Evolutionary conservation across 495 filamentous ascomycete genomes (phyloP).

Genomic region (Aspergillus homomorphus): DNA sequence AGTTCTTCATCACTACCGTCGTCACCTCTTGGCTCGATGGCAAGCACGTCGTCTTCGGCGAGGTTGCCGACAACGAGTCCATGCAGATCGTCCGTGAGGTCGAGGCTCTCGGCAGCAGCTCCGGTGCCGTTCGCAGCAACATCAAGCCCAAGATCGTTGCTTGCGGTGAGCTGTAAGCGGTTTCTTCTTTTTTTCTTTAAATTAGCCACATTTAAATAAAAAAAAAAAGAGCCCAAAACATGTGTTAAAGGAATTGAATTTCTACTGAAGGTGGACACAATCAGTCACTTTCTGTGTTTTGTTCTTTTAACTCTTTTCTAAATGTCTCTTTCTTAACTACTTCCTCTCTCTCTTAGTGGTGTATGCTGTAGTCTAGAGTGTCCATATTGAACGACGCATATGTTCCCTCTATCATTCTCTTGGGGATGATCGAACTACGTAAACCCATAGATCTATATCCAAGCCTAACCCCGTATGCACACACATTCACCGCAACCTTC

Average conservation of each 20-base stretch:
- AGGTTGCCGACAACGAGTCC: constrained; percentile 70
- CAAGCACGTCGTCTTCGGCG: constrained; percentile 98
- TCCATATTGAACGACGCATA: constrained; percentile 13
- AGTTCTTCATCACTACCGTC: constrained; percentile 98
- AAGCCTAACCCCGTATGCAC: too few species aligned
- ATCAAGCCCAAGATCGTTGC: constrained; percentile 67
- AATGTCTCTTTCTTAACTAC: neutral
- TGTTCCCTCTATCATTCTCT: neutral
- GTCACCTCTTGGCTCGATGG: constrained; percentile 87
- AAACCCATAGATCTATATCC: too few species aligned
- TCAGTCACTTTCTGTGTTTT: neutral
- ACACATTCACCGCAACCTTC: too few species aligned
- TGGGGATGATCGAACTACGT: too few species aligned
- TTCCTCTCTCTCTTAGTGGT: constrained; percentile 10
- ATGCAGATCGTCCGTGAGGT: constrained; percentile 65
- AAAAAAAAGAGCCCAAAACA: constrained; percentile 1
- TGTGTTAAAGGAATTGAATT: constrained; percentile 3
- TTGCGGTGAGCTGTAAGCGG: constrained; percentile 52
- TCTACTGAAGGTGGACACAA: neutral
- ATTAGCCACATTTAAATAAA: constrained; percentile 1
- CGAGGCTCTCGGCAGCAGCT: constrained; percentile 64
- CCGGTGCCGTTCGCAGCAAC: constrained; percentile 58
- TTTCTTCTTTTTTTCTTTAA: constrained; percentile 4
- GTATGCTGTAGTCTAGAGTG: constrained; percentile 30
- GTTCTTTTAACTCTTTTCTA: neutral